A percentile compares a stretch with the other conserved stretches of the same genome.
These are phyloP conservation scores for Blastobotrys persicus DNA, from an alignment of 1,139 yeast species.

Conservation along the genomic window DNA sequence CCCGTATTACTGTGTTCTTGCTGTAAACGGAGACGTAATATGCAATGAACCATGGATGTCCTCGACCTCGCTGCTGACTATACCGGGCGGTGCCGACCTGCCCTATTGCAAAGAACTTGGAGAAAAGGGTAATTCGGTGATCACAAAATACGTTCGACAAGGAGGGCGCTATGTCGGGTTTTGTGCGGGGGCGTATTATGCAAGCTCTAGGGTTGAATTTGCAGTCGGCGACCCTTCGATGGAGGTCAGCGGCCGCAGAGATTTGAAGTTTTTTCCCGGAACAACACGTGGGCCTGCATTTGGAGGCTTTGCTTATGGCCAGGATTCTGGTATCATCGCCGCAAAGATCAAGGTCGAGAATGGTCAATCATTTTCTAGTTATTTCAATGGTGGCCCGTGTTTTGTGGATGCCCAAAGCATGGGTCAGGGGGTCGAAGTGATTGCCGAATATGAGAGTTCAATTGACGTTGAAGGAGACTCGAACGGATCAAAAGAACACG, in stretches of 20 bases:
- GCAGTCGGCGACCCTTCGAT: conserved; percentile 64
- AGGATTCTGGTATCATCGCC: conserved; percentile 73
- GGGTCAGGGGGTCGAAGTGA: conserved; percentile 56
- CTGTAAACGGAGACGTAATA: conserved; percentile 62
- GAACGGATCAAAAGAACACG: conserved; percentile 18
- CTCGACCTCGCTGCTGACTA: conserved; percentile 73
- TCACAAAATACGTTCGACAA: conserved; percentile 60
- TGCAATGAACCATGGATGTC: conserved; percentile 83
- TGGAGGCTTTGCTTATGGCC: conserved; percentile 73
- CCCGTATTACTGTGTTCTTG: conserved; percentile 82
- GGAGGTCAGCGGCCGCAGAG: conserved; percentile 86
- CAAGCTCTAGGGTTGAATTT: conserved; percentile 73
- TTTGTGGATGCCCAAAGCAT: conserved; percentile 68
- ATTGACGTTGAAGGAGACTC: conserved; percentile 45
- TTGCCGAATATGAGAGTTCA: conserved; percentile 60
- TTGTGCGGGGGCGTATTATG: conserved; percentile 97
- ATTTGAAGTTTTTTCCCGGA: conserved; percentile 79
- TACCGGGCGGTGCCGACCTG: conserved; percentile 97
- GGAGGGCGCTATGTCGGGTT: conserved; percentile 87
- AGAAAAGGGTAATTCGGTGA: conserved; percentile 63
- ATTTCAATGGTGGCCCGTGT: conserved; percentile 86
- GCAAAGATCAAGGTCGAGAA: conserved; percentile 46
- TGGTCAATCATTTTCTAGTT: conserved; percentile 38
- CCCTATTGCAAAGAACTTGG: conserved; percentile 73
- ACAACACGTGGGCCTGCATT: conserved; percentile 76